phyloP scores from a whole-genome alignment of 176 grass and related monocot genomes.

The barley (Hordeum vulgare) region MorexV3_pseudomolecules_assembly NC_058518.1:271385217-271385716 shows the following conservation, averaged over 20 bases:
- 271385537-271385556: conserved; percentile 57
- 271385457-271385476: background rate
- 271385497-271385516: background rate
- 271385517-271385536: background rate
- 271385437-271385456: conserved; percentile 35
- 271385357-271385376: conserved; percentile 92
- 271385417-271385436: conserved; percentile 59
- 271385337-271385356: conserved; percentile 88
- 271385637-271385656: no score
- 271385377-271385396: conserved; percentile 75
- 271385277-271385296: no score
- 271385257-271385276: no score
- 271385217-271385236: conserved; percentile 33
- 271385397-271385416: conserved; percentile 63
- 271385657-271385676: no score
- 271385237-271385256: conserved; percentile 46
- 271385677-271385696: no score
- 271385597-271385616: no score
- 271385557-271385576: no score
- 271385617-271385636: no score
- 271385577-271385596: no score
- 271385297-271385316: no score
- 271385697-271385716: no score
- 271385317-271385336: conserved; percentile 71
- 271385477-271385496: background rate